Percentiles rank a stretch among this genome's conserved stretches.
Evolutionary conservation across 2,329 filamentous ascomycete genomes (phyloP).

Genomic region (Ustulina deusta): DNA sequence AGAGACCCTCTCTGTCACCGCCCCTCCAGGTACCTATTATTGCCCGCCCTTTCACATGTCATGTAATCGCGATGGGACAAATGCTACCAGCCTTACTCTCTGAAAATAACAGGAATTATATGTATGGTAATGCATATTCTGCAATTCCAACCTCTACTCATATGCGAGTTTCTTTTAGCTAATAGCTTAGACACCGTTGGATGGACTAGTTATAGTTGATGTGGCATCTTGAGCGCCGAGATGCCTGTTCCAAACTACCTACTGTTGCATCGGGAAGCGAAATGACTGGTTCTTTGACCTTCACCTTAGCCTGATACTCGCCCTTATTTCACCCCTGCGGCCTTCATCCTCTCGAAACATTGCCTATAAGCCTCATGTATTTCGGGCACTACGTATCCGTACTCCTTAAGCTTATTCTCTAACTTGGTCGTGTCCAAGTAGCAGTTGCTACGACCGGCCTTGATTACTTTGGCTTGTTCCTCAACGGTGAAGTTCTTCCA

Average conservation of each 20-base stretch:
- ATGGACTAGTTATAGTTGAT: not conserved
- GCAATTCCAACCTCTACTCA: not conserved
- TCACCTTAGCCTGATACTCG: not conserved
- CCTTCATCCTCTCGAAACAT: slow-evolving; percentile 74
- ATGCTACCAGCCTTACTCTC: not conserved
- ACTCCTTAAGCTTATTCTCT: slow-evolving; percentile 69
- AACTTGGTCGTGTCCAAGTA: slow-evolving; percentile 73
- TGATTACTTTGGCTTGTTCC: slow-evolving; percentile 75
- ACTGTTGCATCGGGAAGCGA: slow-evolving; percentile 13
- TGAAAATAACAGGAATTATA: not conserved
- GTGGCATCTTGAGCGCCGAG: not conserved
- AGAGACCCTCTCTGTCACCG: not conserved
- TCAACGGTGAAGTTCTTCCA: slow-evolving; percentile 76
- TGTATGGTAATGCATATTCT: not conserved
- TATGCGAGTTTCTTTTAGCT: not conserved
- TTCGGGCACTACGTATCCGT: slow-evolving; percentile 69
- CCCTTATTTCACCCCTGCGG: slow-evolving; percentile 62
- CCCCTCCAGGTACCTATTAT: too few relatives aligned
- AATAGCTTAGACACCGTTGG: not conserved
- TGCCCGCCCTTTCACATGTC: slow-evolving; percentile 16
- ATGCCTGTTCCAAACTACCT: slow-evolving; percentile 10
- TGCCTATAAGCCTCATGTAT: slow-evolving; percentile 70
- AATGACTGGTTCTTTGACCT: not conserved
- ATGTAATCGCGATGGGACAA: not conserved
- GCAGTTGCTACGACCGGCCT: slow-evolving; percentile 75